phyloP scores from a whole-genome alignment of 1,139 yeast species.

The Williopsis jadinii region DNA sequence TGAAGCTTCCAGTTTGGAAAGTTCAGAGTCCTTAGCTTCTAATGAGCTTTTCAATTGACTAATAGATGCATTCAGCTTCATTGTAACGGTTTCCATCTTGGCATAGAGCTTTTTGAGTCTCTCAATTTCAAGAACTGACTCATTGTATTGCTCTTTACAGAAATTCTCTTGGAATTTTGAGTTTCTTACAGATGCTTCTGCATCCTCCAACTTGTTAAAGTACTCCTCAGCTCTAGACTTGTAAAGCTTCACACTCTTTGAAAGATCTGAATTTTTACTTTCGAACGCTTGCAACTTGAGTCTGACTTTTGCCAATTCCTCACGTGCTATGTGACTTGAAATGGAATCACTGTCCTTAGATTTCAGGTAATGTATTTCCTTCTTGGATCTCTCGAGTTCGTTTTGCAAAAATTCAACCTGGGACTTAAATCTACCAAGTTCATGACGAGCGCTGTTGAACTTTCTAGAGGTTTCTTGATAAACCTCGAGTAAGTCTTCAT shows the following conservation, averaged over 20 bases:
- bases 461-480: constrained; percentile 52
- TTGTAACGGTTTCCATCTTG: constrained; percentile 49
- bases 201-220: constrained; percentile 64
- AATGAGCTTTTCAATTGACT: constrained; percentile 50
- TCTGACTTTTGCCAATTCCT: constrained; percentile 26
- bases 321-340: constrained; percentile 20
- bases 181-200: constrained; percentile 65
- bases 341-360: constrained; percentile 12
- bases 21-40: constrained; percentile 51
- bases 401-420: constrained; percentile 45
- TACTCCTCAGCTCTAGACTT: constrained; percentile 72
- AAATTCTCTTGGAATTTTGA: constrained; percentile 55
- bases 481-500: constrained; percentile 43
- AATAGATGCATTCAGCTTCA: constrained; percentile 48
- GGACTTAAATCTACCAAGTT: constrained; percentile 41
- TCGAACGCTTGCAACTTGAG: constrained; percentile 48
- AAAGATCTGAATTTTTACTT: constrained; percentile 45
- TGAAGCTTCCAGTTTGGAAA: constrained; percentile 43
- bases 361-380: constrained; percentile 17
- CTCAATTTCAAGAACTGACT: constrained; percentile 44
- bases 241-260: constrained; percentile 51
- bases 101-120: constrained; percentile 54
- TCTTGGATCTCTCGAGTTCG: constrained; percentile 22
- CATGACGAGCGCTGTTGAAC: constrained; percentile 42
- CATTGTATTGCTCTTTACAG: constrained; percentile 49